Evolutionary conservation across 306 rosid species (phyloP).

Genomic region (Quercus ilex): DNA sequence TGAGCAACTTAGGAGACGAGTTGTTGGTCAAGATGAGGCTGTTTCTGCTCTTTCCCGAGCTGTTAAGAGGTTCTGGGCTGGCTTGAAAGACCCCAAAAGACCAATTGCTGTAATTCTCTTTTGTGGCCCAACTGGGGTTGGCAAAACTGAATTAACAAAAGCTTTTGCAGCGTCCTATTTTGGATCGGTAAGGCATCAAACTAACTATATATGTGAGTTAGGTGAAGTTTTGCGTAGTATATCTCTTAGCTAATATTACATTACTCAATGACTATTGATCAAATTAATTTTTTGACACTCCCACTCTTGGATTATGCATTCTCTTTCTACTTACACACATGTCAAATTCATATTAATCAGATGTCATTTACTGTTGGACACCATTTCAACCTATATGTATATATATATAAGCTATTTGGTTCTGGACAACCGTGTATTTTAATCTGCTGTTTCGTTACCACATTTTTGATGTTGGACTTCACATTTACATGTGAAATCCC

Average conservation of each 20-base stretch:
- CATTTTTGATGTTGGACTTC: neutral
- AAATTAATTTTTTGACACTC: too few species aligned
- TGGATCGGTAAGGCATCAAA: constrained; percentile 63
- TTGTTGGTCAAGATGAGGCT: constrained; percentile 86
- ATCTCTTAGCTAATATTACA: too few species aligned
- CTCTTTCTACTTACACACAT: neutral
- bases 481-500: neutral
- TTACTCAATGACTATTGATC: too few species aligned
- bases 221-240: too few species aligned
- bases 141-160: constrained; percentile 82
- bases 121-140: constrained; percentile 90
- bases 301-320: too few species aligned
- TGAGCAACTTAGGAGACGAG: constrained; percentile 56
- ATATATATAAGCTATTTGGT: neutral
- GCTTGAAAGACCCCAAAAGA: constrained; percentile 75
- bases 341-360: too few species aligned
- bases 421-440: neutral
- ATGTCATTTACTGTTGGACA: neutral
- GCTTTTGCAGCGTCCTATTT: constrained; percentile 71
- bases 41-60: constrained; percentile 70
- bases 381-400: neutral
- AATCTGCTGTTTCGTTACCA: neutral
- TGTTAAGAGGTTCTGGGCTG: constrained; percentile 73
- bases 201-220: neutral
- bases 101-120: constrained; percentile 75